phyloP scores from a whole-genome alignment of 805 yeast species.

The Candida mattraensis region DNA sequence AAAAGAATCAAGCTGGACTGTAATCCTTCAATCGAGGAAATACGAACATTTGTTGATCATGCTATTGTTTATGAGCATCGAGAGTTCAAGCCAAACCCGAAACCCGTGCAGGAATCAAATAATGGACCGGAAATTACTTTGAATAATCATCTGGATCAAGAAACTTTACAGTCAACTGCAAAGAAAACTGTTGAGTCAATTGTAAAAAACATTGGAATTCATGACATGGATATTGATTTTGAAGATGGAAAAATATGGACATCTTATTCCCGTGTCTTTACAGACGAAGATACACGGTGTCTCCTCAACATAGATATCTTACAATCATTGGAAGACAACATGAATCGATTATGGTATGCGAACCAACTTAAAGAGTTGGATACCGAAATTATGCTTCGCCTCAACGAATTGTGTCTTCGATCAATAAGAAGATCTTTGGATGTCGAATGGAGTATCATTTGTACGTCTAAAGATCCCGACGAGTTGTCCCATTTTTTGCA shows the following conservation, averaged over 20 bases:
- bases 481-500: conserved; percentile 6
- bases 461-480: conserved; percentile 4
- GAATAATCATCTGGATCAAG: conserved; percentile 1
- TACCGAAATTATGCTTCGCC: conserved; percentile 31
- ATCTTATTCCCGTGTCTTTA: too few relatives aligned
- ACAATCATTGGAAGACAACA: conserved; percentile 20
- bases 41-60: conserved; percentile 1
- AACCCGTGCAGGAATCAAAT: too few relatives aligned
- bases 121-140: too few relatives aligned
- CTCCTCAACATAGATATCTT: conserved; percentile 23
- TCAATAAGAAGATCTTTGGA: conserved; percentile 28
- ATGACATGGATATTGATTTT: conserved; percentile 26
- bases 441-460: conserved; percentile 23
- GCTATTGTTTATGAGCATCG: not conserved
- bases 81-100: conserved; percentile 1
- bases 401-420: conserved; percentile 33
- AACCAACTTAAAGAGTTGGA: conserved; percentile 19
- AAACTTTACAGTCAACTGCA: conserved; percentile 3
- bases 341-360: conserved; percentile 23
- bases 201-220: conserved; percentile 20
- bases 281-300: too few relatives aligned
- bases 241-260: conserved; percentile 11
- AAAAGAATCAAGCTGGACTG: conserved; percentile 25
- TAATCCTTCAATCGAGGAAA: conserved; percentile 7
- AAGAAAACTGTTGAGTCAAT: conserved; percentile 4